Base-by-base conservation (phyloP, 2,329 filamentous ascomycete species). In the Ascomycota sp. region DNA sequence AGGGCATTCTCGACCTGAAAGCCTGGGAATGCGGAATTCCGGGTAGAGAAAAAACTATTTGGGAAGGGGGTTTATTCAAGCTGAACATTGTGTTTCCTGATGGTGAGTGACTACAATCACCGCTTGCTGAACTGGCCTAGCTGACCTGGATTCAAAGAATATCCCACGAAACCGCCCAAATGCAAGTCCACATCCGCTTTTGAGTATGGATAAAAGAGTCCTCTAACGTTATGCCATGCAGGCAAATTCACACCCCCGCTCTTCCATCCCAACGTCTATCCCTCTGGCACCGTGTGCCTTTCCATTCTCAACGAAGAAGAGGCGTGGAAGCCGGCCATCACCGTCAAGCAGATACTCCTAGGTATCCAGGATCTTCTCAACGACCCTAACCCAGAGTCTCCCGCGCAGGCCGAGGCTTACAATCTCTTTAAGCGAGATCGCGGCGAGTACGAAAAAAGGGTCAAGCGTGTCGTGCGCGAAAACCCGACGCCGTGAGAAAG, bases 241-340 rank as follows among this genome's bases (percentile, higher is more conserved):
- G 85, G 85, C 73, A 94, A 93, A 67, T 98, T 98, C 48, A 70
- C 76, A 0, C 89, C 89, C 9, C 86, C 89, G 15, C 71, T 98
- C 25, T 98, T 98, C 60, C 89, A 98, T 48, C 89, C 89, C 1
- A 98, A 98, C 52, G 89, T 98, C 41, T 98, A 98, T 51, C 89
- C 89, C 0, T 95, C 86, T 1, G 91, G 89, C 40, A 98, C 89
- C 28, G 89, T 98, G 36, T 98, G 89, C 49, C 67, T 98, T 15
- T 93, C 82, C 20, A 98, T 98, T 40, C 59, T 98, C 40, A 98
- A 95, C 56, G 91, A 98, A 52, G 89, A 98, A 44, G 89, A 98
- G 51, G 85, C 80, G 6, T 98, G 91, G 89, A 91, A 92, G 53
- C 91, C 89, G 1, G 86, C 89, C 6, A 98, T 98, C 46, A 98